These are phyloP conservation scores for Citrus glauca DNA, from an alignment of 345 rosid species.

Conservation along the genomic window DNA sequence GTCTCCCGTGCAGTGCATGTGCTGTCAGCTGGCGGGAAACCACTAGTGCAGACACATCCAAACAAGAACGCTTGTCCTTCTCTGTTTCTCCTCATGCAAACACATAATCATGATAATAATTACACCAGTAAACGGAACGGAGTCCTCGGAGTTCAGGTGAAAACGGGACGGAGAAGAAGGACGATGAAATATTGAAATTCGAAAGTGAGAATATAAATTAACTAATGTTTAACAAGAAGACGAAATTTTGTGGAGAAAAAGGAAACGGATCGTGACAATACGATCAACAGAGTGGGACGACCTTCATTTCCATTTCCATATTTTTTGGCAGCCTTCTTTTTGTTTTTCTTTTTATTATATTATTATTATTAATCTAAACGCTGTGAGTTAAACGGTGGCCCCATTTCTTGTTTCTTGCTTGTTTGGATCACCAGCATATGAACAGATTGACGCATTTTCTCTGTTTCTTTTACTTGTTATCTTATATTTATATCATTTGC, in stretches of 20 bases:
- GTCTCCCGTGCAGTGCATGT: background rate
- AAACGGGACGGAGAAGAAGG: background rate
- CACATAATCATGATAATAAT: background rate
- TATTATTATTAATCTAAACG: too few species aligned
- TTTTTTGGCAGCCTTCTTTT: constrained; percentile 31
- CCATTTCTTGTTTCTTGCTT: background rate
- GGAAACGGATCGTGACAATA: constrained; percentile 32
- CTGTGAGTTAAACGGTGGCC: background rate
- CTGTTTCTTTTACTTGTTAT: constrained; percentile 20
- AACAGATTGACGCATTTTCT: background rate
- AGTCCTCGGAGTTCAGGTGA: background rate
- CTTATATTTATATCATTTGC: background rate
- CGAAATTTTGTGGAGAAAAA: constrained; percentile 34
- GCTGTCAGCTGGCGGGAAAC: constrained; percentile 34
- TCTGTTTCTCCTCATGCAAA: background rate
- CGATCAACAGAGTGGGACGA: constrained; percentile 28
- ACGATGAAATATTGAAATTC: background rate
- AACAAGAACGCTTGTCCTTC: background rate
- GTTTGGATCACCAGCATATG: background rate
- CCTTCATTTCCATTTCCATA: constrained; percentile 34
- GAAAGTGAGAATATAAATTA: too few species aligned
- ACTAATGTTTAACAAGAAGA: background rate
- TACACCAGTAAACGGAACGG: background rate
- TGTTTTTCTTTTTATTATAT: too few species aligned
- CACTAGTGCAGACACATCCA: constrained; percentile 1